Evolutionary conservation across 2,329 filamentous ascomycete genomes (phyloP).

Genomic region (Ploettnerulaceae sp.): DNA sequence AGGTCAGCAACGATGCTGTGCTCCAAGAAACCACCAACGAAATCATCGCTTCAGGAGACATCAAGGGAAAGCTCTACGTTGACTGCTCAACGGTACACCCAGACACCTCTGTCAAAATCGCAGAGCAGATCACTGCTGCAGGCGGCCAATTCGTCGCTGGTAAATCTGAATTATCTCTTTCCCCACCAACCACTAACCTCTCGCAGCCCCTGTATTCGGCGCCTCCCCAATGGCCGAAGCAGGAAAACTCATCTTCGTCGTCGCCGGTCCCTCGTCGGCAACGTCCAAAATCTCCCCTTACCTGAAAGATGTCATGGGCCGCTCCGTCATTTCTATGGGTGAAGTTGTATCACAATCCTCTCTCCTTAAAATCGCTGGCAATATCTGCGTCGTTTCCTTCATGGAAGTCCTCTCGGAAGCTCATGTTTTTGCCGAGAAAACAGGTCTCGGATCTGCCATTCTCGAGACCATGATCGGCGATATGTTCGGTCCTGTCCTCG

Average conservation of each 20-base stretch:
- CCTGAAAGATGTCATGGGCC: slow-evolving; percentile 2
- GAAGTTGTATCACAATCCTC: not conserved
- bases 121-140: slow-evolving; percentile 1
- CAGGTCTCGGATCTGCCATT: slow-evolving; percentile 1
- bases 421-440: slow-evolving; percentile 5
- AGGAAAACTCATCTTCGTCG: slow-evolving; percentile 5
- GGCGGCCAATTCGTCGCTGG: slow-evolving; percentile 3
- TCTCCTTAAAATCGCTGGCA: slow-evolving; percentile 2
- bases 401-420: slow-evolving; percentile 5
- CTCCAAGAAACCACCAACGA: not conserved
- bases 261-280: not conserved
- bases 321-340: not conserved
- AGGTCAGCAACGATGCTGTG: slow-evolving; percentile 6
- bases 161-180: too few species aligned
- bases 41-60: slow-evolving; percentile 3
- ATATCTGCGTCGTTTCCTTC: slow-evolving; percentile 4
- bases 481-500: slow-evolving; percentile 6
- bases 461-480: slow-evolving; percentile 5
- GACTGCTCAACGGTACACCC: slow-evolving; percentile 7
- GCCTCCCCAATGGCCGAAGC: slow-evolving; percentile 3
- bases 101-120: slow-evolving; percentile 1
- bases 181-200: too few species aligned
- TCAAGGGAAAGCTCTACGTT: slow-evolving; percentile 6
- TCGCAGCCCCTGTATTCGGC: not conserved
- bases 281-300: not conserved